Evolutionary conservation across 176 grass and related monocot species (phyloP).

Genomic region (Dactylis glomerata): DNA sequence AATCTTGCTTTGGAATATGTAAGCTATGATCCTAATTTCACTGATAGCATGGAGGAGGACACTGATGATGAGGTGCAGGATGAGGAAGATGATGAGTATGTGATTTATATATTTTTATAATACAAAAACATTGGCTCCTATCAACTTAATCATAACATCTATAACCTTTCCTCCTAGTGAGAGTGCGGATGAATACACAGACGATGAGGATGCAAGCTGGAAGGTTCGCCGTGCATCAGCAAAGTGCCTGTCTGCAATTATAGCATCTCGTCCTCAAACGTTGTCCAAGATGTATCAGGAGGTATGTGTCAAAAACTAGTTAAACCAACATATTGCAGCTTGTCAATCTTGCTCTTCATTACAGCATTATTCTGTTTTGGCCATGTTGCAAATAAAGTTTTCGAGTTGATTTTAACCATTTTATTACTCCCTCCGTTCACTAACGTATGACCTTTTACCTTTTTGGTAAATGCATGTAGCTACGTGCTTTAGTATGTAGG

Average conservation of each 20-base stretch:
- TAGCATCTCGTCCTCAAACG: conserved; percentile 88
- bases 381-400: background rate
- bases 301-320: conserved; percentile 35
- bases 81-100: conserved; percentile 98
- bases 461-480: too few species aligned
- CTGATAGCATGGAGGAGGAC: conserved; percentile 97
- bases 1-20: conserved; percentile 91
- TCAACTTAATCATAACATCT: background rate
- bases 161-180: conserved; percentile 53
- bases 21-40: conserved; percentile 99
- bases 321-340: background rate
- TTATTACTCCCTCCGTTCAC: too few species aligned
- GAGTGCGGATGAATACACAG: conserved; percentile 95
- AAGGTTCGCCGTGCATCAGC: conserved; percentile 95
- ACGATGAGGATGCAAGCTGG: conserved; percentile 99
- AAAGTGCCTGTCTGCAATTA: conserved; percentile 92
- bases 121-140: conserved; percentile 10
- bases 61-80: conserved; percentile 84
- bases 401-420: background rate
- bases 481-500: too few species aligned
- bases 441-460: too few species aligned
- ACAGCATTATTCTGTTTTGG: background rate
- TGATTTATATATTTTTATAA: conserved; percentile 16
- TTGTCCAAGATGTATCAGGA: conserved; percentile 82
- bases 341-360: background rate